These are phyloP conservation scores for Saccharum officinarum DNA, from an alignment of 176 grass and related monocot species.

Conservation along the genomic window DNA sequence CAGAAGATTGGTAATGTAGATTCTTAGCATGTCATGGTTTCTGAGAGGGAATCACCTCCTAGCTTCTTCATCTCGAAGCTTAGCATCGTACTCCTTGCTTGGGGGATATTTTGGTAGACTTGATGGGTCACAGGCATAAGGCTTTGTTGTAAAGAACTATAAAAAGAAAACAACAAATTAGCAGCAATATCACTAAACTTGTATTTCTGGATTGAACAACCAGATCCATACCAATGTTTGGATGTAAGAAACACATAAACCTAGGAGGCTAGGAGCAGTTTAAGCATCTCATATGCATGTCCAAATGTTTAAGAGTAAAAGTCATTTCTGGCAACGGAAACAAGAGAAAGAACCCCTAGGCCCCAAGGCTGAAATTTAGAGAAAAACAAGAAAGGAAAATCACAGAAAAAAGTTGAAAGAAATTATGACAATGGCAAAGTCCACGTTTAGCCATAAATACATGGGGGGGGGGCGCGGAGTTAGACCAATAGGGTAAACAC, in stretches of 20 bases:
- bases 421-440: neutral
- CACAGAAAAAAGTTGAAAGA: neutral
- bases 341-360: neutral
- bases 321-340: neutral
- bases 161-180: slow-evolving; percentile 29
- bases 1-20: neutral
- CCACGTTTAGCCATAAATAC: neutral
- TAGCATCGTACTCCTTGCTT: slow-evolving; percentile 97
- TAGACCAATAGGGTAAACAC: neutral
- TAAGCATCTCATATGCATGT: slow-evolving; percentile 4
- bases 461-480: neutral
- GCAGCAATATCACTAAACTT: slow-evolving; percentile 15
- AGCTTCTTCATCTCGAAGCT: slow-evolving; percentile 93
- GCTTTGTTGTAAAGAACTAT: slow-evolving; percentile 70
- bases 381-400: neutral
- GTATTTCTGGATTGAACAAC: slow-evolving; percentile 16
- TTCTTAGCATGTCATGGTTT: neutral
- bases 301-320: neutral
- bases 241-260: slow-evolving; percentile 5
- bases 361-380: neutral
- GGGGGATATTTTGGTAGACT: slow-evolving; percentile 98
- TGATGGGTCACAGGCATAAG: slow-evolving; percentile 88
- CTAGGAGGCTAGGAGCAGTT: neutral
- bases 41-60: slow-evolving; percentile 57
- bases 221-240: slow-evolving; percentile 5